phyloP scores from a whole-genome alignment of 768 basidiomycete species.

The Megacollybia marginata region DNA sequence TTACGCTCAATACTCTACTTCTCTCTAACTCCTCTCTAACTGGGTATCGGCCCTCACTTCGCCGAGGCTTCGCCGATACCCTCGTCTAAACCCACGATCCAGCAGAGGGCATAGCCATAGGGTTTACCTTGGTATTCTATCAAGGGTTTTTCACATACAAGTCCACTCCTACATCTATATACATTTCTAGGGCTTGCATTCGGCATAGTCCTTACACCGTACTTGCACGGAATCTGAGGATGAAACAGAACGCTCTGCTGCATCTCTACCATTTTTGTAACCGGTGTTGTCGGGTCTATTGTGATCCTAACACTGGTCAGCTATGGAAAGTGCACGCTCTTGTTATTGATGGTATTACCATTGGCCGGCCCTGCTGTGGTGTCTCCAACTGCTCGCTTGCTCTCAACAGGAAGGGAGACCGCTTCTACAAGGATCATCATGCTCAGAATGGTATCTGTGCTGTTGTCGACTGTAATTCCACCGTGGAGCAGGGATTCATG shows the following conservation, averaged over 20 bases:
- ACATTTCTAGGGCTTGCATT: too few relatives aligned
- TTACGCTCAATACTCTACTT: too few relatives aligned
- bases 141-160: too few relatives aligned
- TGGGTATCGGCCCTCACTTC: too few relatives aligned
- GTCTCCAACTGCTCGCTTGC: background rate
- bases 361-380: background rate
- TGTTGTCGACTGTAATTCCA: background rate
- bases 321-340: background rate
- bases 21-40: too few relatives aligned
- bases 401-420: background rate
- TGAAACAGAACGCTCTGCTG: background rate
- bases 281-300: background rate
- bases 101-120: too few relatives aligned
- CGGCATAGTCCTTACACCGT: too few relatives aligned
- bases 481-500: background rate
- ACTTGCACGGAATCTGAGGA: background rate
- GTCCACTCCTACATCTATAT: too few relatives aligned
- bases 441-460: background rate
- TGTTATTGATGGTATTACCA: background rate
- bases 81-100: too few relatives aligned
- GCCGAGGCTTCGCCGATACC: too few relatives aligned
- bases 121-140: too few relatives aligned
- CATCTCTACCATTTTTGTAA: background rate
- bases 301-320: background rate
- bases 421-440: background rate